Conservation (phyloP, 495 filamentous ascomycete species). For the Hyphodiscus hymeniophilus region DNA sequence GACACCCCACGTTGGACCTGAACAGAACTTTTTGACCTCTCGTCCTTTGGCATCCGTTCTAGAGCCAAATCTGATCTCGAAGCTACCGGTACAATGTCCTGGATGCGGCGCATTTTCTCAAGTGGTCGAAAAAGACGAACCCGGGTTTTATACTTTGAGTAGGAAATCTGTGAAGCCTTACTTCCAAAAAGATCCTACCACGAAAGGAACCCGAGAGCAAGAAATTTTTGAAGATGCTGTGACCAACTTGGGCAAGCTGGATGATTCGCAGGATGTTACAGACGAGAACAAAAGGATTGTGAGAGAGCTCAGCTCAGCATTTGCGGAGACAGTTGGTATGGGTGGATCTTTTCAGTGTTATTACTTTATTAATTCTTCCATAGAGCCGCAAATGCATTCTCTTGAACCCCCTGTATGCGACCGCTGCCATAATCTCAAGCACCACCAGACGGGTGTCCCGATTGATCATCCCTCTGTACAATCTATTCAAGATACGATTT, state of each 20-base stretch:
- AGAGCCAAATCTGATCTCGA: not conserved
- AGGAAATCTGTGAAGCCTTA: slow-evolving; percentile 45
- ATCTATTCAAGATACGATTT: slow-evolving; percentile 71
- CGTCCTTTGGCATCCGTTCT: too few species aligned
- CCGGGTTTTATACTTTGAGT: slow-evolving; percentile 65
- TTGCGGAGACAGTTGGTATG: too few species aligned
- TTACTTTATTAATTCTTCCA: not conserved
- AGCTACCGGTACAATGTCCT: slow-evolving; percentile 60
- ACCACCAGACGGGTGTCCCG: slow-evolving; percentile 61
- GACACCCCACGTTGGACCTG: too few species aligned
- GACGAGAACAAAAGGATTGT: not conserved
- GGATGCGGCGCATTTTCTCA: slow-evolving; percentile 88
- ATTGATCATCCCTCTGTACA: slow-evolving; percentile 71
- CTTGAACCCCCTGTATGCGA: slow-evolving; percentile 56
- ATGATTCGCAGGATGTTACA: not conserved
- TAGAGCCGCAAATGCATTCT: not conserved
- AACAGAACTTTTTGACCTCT: too few species aligned
- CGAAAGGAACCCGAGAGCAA: slow-evolving; percentile 17
- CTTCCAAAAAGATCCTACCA: slow-evolving; percentile 25
- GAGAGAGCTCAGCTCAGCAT: not conserved
- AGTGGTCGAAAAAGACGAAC: slow-evolving; percentile 52
- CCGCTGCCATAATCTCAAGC: slow-evolving; percentile 72
- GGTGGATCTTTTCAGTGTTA: not conserved
- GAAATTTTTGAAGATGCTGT: not conserved
- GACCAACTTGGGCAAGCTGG: too few species aligned